Evolutionary conservation across 2,329 filamentous ascomycete species (phyloP).

Genomic region (Aspergillus fischeri): DNA sequence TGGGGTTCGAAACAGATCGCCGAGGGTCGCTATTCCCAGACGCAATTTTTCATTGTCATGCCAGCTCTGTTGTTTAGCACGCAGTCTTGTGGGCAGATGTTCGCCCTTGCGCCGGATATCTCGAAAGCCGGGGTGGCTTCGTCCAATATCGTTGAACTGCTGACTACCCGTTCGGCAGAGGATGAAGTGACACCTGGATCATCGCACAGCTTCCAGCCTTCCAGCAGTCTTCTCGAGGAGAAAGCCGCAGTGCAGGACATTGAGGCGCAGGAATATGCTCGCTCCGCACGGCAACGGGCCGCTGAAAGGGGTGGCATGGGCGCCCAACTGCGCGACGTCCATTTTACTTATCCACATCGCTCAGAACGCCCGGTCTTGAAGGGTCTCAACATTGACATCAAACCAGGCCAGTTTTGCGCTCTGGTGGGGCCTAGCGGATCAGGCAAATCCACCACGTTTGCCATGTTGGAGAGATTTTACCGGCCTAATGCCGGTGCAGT

Average conservation of each 20-base stretch:
- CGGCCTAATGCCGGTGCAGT: slow-evolving; percentile 47
- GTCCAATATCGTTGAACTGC: slow-evolving; percentile 49
- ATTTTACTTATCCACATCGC: slow-evolving; percentile 63
- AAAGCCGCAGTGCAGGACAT: slow-evolving; percentile 19
- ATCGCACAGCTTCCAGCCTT: slow-evolving; percentile 8
- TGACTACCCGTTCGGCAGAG: slow-evolving; percentile 26
- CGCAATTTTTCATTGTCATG: slow-evolving; percentile 69
- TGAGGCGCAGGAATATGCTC: slow-evolving; percentile 18
- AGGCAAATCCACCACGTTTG: slow-evolving; percentile 63
- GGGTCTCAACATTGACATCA: slow-evolving; percentile 54
- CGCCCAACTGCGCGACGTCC: slow-evolving; percentile 56
- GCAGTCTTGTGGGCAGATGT: slow-evolving; percentile 69
- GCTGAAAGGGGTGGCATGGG: slow-evolving; percentile 36
- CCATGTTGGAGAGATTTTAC: slow-evolving; percentile 54
- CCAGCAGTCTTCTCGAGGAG: slow-evolving; percentile 17
- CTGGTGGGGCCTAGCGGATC: slow-evolving; percentile 63
- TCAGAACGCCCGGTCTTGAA: slow-evolving; percentile 56
- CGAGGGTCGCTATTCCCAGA: slow-evolving; percentile 59
- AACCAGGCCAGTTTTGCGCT: slow-evolving; percentile 58
- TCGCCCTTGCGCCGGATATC: slow-evolving; percentile 69
- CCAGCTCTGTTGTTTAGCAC: slow-evolving; percentile 67
- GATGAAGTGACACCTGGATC: slow-evolving; percentile 17
- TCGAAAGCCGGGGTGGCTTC: slow-evolving; percentile 60
- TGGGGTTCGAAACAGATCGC: slow-evolving; percentile 70
- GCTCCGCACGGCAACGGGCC: neutral